Evolutionary conservation across 352 stramenopile genomes (phyloP).

Genomic region (Pythium phragmitis): DNA sequence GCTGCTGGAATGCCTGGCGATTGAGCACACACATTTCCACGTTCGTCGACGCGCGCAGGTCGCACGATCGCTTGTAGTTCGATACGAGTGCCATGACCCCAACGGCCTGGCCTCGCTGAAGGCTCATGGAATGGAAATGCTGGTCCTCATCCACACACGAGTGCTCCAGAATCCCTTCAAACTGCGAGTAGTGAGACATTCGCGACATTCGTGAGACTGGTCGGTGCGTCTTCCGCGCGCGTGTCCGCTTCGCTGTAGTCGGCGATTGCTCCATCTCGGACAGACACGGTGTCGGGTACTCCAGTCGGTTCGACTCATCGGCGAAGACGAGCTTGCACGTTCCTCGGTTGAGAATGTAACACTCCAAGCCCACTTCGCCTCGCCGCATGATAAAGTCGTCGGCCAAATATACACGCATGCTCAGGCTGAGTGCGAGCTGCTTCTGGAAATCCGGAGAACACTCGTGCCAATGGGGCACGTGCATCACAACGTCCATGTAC

Average conservation of each 20-base stretch:
- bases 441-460: constrained; percentile 62
- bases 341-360: constrained; percentile 71
- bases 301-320: neutral
- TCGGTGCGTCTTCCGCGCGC: too few relatives aligned
- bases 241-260: neutral
- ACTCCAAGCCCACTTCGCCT: constrained; percentile 53
- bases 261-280: neutral
- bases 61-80: constrained; percentile 41
- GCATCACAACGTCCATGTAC: constrained; percentile 67
- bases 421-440: constrained; percentile 53
- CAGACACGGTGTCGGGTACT: neutral
- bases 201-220: too few relatives aligned
- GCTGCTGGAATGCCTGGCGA: constrained; percentile 28
- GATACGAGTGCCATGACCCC: constrained; percentile 47
- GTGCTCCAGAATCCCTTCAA: neutral
- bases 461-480: constrained; percentile 56
- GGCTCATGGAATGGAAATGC: constrained; percentile 1
- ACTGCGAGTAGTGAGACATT: too few relatives aligned
- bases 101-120: constrained; percentile 33
- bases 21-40: constrained; percentile 44
- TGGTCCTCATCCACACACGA: neutral
- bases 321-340: constrained; percentile 43
- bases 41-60: constrained; percentile 32
- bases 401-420: constrained; percentile 61
- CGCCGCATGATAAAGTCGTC: constrained; percentile 71